These are phyloP conservation scores for Trichophyton schoenleinii DNA, from an alignment of 2,329 filamentous ascomycete genomes.

Conservation along the genomic window DNA sequence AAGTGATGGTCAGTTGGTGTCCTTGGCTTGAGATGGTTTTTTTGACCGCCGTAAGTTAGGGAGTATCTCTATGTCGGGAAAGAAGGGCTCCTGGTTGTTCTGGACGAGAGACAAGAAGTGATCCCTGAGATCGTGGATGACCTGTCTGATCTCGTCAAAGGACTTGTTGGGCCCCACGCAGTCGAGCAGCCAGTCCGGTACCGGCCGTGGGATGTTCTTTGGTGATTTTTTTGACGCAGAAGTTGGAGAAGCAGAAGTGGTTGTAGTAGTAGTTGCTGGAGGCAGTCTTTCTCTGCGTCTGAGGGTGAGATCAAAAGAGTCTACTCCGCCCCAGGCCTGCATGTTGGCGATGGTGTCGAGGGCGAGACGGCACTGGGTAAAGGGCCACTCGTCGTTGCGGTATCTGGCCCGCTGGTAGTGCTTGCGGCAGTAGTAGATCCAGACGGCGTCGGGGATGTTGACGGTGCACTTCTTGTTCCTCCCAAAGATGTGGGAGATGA, in stretches of 20 bases:
- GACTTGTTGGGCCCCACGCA: conserved; percentile 18
- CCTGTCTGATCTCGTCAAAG: conserved; percentile 20
- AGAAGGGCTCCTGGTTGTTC: conserved; percentile 15
- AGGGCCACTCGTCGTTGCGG: conserved; percentile 47
- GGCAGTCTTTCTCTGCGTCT: conserved; percentile 45
- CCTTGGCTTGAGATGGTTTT: neutral
- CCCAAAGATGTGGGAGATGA: conserved; percentile 70
- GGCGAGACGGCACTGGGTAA: conserved; percentile 52
- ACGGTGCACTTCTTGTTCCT: conserved; percentile 69
- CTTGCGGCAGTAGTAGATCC: conserved; percentile 68
- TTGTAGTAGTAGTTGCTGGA: neutral
- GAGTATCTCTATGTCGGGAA: conserved; percentile 32
- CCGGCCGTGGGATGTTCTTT: conserved; percentile 20
- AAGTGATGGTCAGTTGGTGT: too few species aligned
- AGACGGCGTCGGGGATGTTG: conserved; percentile 54
- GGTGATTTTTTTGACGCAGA: conserved; percentile 13
- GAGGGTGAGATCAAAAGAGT: conserved; percentile 49
- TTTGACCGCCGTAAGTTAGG: conserved; percentile 19
- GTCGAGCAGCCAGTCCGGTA: conserved; percentile 23
- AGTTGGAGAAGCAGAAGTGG: neutral
- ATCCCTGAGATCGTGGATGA: conserved; percentile 18
- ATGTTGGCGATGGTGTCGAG: conserved; percentile 50
- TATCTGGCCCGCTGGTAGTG: conserved; percentile 69
- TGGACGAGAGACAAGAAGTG: conserved; percentile 15
- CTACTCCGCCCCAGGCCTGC: conserved; percentile 49